phyloP scores from a whole-genome alignment of 1,284 basidiomycete species.

The Spongispora temasekensis region DNA sequence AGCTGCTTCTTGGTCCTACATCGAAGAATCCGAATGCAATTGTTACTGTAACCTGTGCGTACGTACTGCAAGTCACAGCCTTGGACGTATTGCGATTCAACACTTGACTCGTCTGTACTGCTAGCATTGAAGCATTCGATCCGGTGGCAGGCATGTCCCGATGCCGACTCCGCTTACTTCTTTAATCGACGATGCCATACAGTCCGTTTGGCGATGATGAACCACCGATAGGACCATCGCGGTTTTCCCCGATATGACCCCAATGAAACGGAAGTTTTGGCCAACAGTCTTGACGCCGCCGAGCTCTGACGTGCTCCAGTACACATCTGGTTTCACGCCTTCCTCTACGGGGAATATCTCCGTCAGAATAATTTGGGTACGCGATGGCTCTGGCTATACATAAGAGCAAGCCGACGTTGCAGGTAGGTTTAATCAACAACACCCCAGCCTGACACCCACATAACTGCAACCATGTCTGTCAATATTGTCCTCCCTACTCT shows the following conservation, averaged over 20 bases:
- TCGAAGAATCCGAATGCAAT: no score
- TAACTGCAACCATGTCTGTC: slow-evolving; percentile 19
- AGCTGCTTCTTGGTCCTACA: no score
- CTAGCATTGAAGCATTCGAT: neutral
- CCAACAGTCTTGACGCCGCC: no score
- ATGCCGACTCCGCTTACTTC: neutral
- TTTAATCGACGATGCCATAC: neutral
- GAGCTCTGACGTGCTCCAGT: no score
- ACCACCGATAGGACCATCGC: neutral
- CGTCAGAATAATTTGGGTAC: no score
- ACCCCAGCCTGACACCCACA: neutral
- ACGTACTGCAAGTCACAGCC: no score
- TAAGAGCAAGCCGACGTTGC: neutral
- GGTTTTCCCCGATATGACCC: neutral
- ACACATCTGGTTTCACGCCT: no score
- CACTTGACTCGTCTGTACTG: neutral
- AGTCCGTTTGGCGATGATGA: neutral
- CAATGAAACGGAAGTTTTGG: slow-evolving; percentile 4
- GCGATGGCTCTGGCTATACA: no score
- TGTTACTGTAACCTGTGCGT: no score
- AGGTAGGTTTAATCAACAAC: neutral
- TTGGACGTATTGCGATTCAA: no score
- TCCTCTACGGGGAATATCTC: no score
- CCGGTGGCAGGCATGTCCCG: neutral
- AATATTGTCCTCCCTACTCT: slow-evolving; percentile 39